Percentiles rank a stretch among this genome's conserved stretches.
phyloP scores from a whole-genome alignment of 495 filamentous ascomycete species.

The Daldinia concentrica region DNA sequence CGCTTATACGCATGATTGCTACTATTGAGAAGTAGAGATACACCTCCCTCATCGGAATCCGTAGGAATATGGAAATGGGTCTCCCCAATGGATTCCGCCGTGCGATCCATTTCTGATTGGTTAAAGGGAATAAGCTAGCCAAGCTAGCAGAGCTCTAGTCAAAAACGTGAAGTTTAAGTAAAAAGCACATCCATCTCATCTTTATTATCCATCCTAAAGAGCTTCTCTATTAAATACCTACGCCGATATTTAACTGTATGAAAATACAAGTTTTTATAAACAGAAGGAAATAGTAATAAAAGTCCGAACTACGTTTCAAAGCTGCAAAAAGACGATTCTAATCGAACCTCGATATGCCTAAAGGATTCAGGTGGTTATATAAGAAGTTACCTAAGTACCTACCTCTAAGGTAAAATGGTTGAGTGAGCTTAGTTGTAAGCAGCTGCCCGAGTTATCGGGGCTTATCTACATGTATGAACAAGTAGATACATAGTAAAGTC shows the following conservation, averaged over 20 bases:
- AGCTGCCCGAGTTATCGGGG: background rate
- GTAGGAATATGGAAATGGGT: conserved; percentile 41
- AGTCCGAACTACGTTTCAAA: background rate
- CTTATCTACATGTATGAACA: too few relatives aligned
- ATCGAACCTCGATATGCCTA: background rate
- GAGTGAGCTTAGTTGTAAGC: conserved; percentile 8
- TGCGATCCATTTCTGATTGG: conserved; percentile 47
- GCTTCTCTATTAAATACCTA: background rate
- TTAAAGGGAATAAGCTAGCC: conserved; percentile 9
- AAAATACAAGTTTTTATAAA: background rate
- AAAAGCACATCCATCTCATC: background rate
- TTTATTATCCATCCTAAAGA: background rate
- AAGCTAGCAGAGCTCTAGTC: conserved; percentile 3
- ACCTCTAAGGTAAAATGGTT: conserved; percentile 8
- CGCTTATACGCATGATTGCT: background rate
- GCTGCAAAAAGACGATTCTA: background rate
- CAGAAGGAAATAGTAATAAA: background rate
- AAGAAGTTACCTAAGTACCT: background rate
- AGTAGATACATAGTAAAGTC: too few relatives aligned
- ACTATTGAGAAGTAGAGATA: background rate
- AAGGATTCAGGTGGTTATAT: background rate
- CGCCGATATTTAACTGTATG: background rate
- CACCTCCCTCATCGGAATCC: conserved; percentile 27
- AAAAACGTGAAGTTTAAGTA: background rate
- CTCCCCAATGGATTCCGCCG: conserved; percentile 46